Percentiles rank a stretch among this genome's conserved stretches.
phyloP scores from a whole-genome alignment of 495 filamentous ascomycete genomes.

The Neurospora sp. region DNA sequence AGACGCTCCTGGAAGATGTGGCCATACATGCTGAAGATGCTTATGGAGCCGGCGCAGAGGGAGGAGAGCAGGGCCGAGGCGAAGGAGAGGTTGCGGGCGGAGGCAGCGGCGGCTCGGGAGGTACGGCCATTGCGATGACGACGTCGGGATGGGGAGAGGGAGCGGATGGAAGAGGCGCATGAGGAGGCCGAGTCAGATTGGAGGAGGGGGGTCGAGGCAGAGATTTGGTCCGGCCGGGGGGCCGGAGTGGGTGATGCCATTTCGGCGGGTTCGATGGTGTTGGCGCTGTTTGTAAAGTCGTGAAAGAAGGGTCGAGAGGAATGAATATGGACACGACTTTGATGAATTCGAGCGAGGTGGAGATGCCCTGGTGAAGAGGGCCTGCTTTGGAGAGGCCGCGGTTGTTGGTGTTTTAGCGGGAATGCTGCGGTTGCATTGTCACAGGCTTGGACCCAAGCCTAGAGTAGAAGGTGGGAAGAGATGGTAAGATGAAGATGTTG shows the following conservation, averaged over 20 bases:
- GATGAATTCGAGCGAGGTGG: not conserved
- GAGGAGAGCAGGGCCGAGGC: conserved; percentile 33
- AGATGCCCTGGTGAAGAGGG: not conserved
- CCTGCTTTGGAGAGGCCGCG: not conserved
- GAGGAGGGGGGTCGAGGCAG: conserved; percentile 16
- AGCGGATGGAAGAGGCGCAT: conserved; percentile 24
- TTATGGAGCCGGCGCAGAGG: conserved; percentile 75
- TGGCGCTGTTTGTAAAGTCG: not conserved
- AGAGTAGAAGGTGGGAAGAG: not conserved
- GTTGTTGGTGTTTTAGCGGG: not conserved
- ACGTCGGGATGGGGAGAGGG: conserved; percentile 18
- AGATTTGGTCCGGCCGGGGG: conserved; percentile 5
- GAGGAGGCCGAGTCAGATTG: conserved; percentile 23
- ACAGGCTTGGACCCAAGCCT: not conserved
- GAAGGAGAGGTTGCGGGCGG: conserved; percentile 30
- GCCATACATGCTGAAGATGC: conserved; percentile 84
- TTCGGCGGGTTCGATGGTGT: conserved; percentile 5
- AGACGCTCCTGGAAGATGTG: conserved; percentile 76
- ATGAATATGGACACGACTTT: not conserved
- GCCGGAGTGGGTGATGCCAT: conserved; percentile 3
- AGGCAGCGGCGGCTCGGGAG: conserved; percentile 14
- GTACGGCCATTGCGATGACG: conserved; percentile 9
- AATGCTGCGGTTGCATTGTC: conserved; percentile 2
- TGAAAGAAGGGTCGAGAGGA: not conserved
- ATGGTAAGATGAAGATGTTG: not conserved